These are phyloP conservation scores for Castanea sativa DNA, from an alignment of 306 rosid genomes.

Conservation along the genomic window DNA sequence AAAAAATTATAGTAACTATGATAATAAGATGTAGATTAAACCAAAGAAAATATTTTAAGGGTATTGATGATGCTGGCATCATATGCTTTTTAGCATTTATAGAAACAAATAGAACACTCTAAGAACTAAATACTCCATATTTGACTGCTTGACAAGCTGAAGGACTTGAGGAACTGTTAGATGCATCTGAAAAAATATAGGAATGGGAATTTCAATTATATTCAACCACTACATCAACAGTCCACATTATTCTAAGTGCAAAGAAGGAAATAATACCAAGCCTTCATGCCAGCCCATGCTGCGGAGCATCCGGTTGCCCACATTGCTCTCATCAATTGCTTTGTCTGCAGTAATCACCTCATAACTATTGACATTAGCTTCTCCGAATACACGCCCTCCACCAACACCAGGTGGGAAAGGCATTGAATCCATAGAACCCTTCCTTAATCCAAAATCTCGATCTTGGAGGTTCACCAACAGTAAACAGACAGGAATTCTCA, in stretches of 20 bases:
- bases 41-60: background rate
- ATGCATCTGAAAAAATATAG: background rate
- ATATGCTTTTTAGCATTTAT: background rate
- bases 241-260: background rate
- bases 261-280: slow-evolving; percentile 72
- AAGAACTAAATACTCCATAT: background rate
- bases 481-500: slow-evolving; percentile 53
- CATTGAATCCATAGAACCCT: slow-evolving; percentile 79
- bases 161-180: background rate
- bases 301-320: slow-evolving; percentile 99
- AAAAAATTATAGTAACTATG: too few relatives aligned
- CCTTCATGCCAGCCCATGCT: slow-evolving; percentile 99
- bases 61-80: background rate
- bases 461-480: slow-evolving; percentile 57
- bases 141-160: background rate
- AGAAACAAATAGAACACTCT: background rate
- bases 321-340: slow-evolving; percentile 92
- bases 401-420: slow-evolving; percentile 99
- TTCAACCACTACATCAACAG: background rate
- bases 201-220: background rate
- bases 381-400: slow-evolving; percentile 83
- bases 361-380: slow-evolving; percentile 49
- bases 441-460: slow-evolving; percentile 73
- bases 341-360: slow-evolving; percentile 88
- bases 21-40: too few relatives aligned